phyloP scores from a whole-genome alignment of 192 early-diverging fungal genomes.

The Chytriomyces sp. region DNA sequence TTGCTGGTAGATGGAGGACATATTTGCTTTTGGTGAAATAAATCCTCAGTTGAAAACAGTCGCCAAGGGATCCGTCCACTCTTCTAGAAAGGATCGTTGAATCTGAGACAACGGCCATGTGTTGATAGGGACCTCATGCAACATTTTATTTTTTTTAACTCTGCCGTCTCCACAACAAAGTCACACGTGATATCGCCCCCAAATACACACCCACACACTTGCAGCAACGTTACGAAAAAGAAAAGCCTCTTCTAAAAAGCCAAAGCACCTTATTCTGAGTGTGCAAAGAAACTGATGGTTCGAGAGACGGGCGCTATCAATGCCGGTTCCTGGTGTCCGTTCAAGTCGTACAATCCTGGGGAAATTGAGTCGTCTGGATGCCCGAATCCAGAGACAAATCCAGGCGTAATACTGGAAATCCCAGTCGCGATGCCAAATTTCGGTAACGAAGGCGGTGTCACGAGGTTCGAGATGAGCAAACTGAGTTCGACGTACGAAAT shows the following conservation, averaged over 20 bases:
- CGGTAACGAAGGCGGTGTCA: constrained; percentile 26
- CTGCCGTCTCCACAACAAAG: too few relatives aligned
- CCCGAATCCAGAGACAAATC: neutral
- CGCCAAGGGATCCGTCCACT: too few relatives aligned
- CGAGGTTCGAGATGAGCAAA: neutral
- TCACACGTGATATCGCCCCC: too few relatives aligned
- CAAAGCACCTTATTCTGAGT: neutral
- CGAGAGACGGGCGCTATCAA: neutral
- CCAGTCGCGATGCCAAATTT: constrained; percentile 12
- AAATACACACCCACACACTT: too few relatives aligned
- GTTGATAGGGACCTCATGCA: too few relatives aligned
- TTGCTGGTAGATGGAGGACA: too few relatives aligned
- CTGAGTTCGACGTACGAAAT: constrained; percentile 28
- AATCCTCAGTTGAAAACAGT: too few relatives aligned
- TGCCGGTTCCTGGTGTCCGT: neutral
- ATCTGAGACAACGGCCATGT: too few relatives aligned
- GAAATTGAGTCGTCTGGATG: neutral
- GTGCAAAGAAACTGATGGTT: constrained; percentile 19
- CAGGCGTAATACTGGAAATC: neutral
- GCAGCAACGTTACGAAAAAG: too few relatives aligned
- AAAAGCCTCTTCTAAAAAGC: neutral
- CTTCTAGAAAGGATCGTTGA: too few relatives aligned
- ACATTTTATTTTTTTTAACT: too few relatives aligned
- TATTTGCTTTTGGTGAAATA: too few relatives aligned
- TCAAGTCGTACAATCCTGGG: neutral